Evolutionary conservation across 2,329 filamentous ascomycete genomes (phyloP).

Genomic region (Penicillium sp.): DNA sequence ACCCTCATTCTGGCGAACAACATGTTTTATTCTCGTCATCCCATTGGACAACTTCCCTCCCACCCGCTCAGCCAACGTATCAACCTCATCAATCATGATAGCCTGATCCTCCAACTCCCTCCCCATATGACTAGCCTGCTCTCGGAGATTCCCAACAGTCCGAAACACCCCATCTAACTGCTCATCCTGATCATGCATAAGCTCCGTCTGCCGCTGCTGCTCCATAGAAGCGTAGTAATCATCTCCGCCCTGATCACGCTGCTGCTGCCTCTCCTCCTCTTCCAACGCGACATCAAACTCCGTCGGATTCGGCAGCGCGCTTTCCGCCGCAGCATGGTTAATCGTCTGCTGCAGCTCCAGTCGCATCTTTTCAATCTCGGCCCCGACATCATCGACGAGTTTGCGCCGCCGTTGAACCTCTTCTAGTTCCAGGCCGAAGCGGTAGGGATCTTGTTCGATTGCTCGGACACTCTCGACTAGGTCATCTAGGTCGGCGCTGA

Average conservation of each 20-base stretch:
- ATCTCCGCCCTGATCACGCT: constrained; percentile 45
- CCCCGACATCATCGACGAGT: constrained; percentile 85
- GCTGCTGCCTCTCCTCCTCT: constrained; percentile 39
- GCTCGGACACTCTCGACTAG: constrained; percentile 84
- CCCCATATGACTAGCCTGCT: constrained; percentile 95
- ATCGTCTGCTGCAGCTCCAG: constrained; percentile 72
- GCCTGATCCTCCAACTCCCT: constrained; percentile 93
- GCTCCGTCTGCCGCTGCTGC: constrained; percentile 84
- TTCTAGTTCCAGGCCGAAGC: constrained; percentile 80
- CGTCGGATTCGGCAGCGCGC: constrained; percentile 63
- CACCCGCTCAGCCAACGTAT: constrained; percentile 83
- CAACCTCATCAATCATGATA: constrained; percentile 84
- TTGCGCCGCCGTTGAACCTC: constrained; percentile 81
- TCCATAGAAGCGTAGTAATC: constrained; percentile 81
- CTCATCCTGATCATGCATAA: constrained; percentile 94
- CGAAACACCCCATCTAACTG: constrained; percentile 90
- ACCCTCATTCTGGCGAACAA: constrained; percentile 92
- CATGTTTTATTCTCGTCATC: constrained; percentile 80
- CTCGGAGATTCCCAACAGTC: constrained; percentile 86
- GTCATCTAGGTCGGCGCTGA: constrained; percentile 85
- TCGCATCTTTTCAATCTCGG: constrained; percentile 87
- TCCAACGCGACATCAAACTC: constrained; percentile 55
- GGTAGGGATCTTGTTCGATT: constrained; percentile 83
- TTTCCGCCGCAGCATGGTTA: constrained; percentile 42
- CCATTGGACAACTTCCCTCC: constrained; percentile 83